Percentiles rank a stretch among this genome's conserved stretches.
Conservation (phyloP, 805 yeast genomes). For the Metschnikowia shivogae region DNA sequence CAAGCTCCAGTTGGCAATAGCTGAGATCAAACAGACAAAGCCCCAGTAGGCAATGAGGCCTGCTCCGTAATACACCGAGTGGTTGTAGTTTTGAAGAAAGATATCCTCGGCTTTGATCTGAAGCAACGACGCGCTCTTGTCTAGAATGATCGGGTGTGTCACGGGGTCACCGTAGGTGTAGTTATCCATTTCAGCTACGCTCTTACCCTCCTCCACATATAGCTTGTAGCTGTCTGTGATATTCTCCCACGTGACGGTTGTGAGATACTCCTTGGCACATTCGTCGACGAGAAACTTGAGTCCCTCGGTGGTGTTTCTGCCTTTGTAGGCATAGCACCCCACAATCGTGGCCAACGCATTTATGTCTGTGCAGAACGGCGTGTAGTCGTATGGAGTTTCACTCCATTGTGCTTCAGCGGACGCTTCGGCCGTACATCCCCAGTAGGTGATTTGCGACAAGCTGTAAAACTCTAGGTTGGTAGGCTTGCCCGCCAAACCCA, state of each 20-base stretch:
- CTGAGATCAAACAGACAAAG: conserved; percentile 38
- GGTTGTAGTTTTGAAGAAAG: conserved; percentile 36
- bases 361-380: conserved; percentile 10
- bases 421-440: conserved; percentile 10
- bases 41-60: conserved; percentile 50
- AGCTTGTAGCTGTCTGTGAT: conserved; percentile 10
- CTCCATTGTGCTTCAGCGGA: conserved; percentile 6
- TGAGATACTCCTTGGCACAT: conserved; percentile 6
- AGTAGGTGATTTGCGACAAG: conserved; percentile 9
- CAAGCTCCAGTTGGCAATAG: conserved; percentile 38
- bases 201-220: conserved; percentile 4
- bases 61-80: conserved; percentile 33
- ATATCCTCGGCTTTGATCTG: conserved; percentile 25
- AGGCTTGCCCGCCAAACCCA: conserved; percentile 10
- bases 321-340: conserved; percentile 10
- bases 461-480: conserved; percentile 7
- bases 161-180: conserved; percentile 22
- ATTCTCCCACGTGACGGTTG: conserved; percentile 8
- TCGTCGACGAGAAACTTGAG: conserved; percentile 6
- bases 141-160: conserved; percentile 15
- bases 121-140: conserved; percentile 9
- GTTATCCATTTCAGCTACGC: conserved; percentile 8
- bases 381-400: conserved; percentile 4
- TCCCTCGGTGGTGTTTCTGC: conserved; percentile 5
- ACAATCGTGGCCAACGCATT: conserved; percentile 14